Percentiles rank a stretch among this genome's conserved stretches.
Evolutionary conservation across 768 basidiomycete species (phyloP).

Genomic region (Leucosporidium creatinivorum): DNA sequence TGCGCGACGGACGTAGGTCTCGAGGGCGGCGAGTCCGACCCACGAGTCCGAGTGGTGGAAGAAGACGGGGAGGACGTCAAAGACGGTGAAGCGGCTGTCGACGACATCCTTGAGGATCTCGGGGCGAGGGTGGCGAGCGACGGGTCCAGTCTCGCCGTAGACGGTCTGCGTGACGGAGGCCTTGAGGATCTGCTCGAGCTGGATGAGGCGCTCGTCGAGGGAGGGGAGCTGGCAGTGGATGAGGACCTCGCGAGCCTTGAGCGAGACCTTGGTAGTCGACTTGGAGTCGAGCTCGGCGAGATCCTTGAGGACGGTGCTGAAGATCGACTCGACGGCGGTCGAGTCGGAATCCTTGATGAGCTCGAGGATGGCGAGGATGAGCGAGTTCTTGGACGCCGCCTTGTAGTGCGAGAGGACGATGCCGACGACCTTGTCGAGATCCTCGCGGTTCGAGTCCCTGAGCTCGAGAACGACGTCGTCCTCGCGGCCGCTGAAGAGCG

Average conservation of each 20-base stretch:
- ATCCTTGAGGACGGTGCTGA: constrained; percentile 69
- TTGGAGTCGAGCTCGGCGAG: constrained; percentile 84
- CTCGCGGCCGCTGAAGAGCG: constrained; percentile 85
- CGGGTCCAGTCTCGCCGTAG: constrained; percentile 73
- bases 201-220: constrained; percentile 82
- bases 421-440: constrained; percentile 76
- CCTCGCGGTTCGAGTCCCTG: constrained; percentile 84
- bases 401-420: constrained; percentile 93
- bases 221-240: constrained; percentile 95
- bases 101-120: constrained; percentile 87
- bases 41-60: constrained; percentile 79
- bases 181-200: constrained; percentile 91
- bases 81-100: constrained; percentile 93
- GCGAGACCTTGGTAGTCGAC: constrained; percentile 82
- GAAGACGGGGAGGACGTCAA: constrained; percentile 92
- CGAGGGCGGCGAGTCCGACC: constrained; percentile 83
- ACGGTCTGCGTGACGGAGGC: constrained; percentile 75
- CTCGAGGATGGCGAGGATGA: constrained; percentile 77
- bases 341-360: constrained; percentile 74
- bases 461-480: constrained; percentile 84
- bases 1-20: constrained; percentile 90
- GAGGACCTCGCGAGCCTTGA: constrained; percentile 95
- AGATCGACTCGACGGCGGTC: constrained; percentile 64
- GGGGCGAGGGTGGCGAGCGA: constrained; percentile 64
- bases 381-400: constrained; percentile 82